A percentile compares a stretch with the other conserved stretches of the same genome.
Conservation (phyloP, 495 filamentous ascomycete genomes). For the Barbatosphaeria neglecta region DNA sequence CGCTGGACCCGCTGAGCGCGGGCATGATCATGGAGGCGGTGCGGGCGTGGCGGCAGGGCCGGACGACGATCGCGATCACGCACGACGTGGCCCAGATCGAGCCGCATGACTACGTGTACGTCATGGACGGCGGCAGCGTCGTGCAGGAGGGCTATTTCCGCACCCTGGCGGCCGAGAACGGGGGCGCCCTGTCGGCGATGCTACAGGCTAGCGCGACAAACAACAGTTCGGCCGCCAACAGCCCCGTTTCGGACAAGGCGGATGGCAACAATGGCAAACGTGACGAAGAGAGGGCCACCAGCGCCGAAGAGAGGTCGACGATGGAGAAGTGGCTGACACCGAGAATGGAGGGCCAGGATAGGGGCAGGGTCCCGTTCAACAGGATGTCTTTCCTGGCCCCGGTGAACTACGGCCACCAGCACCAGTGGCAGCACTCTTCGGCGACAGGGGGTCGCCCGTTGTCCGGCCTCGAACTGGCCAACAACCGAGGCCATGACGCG, state of each 20-base stretch:
- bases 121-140: slow-evolving; percentile 60
- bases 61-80: slow-evolving; percentile 85
- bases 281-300: not conserved
- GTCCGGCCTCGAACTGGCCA: not conserved
- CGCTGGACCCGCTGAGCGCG: slow-evolving; percentile 62
- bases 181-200: slow-evolving; percentile 19
- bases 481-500: not conserved
- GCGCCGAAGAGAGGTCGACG: not conserved
- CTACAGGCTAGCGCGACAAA: no score
- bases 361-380: slow-evolving; percentile 5
- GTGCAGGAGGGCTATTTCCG: slow-evolving; percentile 51
- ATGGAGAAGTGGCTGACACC: not conserved
- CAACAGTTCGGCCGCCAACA: not conserved
- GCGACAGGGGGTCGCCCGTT: no score
- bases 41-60: slow-evolving; percentile 59
- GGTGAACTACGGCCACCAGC: not conserved
- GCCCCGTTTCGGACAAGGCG: not conserved
- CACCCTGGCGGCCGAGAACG: slow-evolving; percentile 18
- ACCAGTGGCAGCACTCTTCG: no score
- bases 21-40: slow-evolving; percentile 60
- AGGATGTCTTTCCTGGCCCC: slow-evolving; percentile 4
- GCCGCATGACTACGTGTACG: slow-evolving; percentile 65
- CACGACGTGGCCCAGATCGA: slow-evolving; percentile 78
- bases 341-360: not conserved
- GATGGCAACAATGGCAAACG: not conserved